Base-by-base conservation (phyloP, 78 protist species). In the Capsaspora owczarzaki region DNA sequence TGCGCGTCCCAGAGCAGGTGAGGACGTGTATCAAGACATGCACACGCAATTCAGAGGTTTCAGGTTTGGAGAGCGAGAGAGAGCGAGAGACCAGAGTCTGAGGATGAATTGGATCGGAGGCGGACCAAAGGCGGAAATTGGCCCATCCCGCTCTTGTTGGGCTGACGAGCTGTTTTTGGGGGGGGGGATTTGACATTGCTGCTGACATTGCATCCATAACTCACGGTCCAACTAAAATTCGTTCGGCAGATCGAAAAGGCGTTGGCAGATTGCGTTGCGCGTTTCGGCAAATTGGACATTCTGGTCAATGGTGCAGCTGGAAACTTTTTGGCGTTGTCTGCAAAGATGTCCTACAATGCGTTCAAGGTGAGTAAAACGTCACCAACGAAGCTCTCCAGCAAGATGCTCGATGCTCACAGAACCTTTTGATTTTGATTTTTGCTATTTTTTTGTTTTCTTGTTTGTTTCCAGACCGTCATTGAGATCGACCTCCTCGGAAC, bases 231-330 rank as follows among this genome's bases (percentile, higher is more conserved):
- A 8, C 10, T 82, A 8, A 35, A 72, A 4, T 72, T 71, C 61
- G 22, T 8, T 19, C 68, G 6, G 16, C 27, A 2, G 38, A 5
- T 78, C 31, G 80, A 38, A 31, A 16, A 19, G 27, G 86, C 43
- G n/a, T 0, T 44, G 5, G 61, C 12, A 31, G 74, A 10, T n/a
- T 1, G 47, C 61, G 29, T 8, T 2, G n/a, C 12, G 22, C 8
- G 43, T 8, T 31, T 8, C 33, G 86, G 81, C 47, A 38, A 5
- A 22, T 71, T 74, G 43, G 42, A 60, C 22, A 2, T 46, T 19
- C 72, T 82, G 25, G 80, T 82, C n/a, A 74, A 43, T 69, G 70
- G 80, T 20, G 86, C 81, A 29, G 86, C 81, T 2, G 86, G 86
- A 3, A 72, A 82, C 81, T 82, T 82, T 70, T 1, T 74, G n/a